These are phyloP conservation scores for Cadophora luteo-olivacea DNA, from an alignment of 2,329 filamentous ascomycete genomes.

Conservation along the genomic window DNA sequence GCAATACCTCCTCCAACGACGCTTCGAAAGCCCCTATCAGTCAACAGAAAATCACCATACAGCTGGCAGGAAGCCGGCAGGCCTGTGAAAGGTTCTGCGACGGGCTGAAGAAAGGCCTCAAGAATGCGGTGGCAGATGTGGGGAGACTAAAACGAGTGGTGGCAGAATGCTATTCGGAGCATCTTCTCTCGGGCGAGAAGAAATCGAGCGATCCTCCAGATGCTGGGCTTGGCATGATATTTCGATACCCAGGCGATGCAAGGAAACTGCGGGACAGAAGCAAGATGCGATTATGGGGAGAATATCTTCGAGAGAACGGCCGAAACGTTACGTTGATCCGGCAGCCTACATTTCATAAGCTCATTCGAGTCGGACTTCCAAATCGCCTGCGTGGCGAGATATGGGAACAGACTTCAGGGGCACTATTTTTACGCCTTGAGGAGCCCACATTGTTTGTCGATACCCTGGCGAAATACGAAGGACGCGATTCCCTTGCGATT, in stretches of 20 bases:
- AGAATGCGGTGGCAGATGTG: conserved; percentile 87
- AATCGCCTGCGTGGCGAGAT: conserved; percentile 93
- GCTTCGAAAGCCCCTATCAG: conserved; percentile 46
- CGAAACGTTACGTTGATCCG: conserved; percentile 90
- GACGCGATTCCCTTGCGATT: conserved; percentile 90
- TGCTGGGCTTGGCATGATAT: conserved; percentile 89
- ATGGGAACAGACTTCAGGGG: conserved; percentile 94
- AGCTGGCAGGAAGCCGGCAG: conserved; percentile 86
- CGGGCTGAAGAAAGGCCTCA: conserved; percentile 86
- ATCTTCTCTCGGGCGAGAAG: conserved; percentile 69
- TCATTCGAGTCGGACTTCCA: conserved; percentile 92
- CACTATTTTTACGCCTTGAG: conserved; percentile 85
- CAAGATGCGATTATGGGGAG: conserved; percentile 97
- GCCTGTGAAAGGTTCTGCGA: conserved; percentile 97
- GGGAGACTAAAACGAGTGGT: conserved; percentile 83
- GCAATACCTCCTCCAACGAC: conserved; percentile 60
- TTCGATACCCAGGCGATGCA: conserved; percentile 92
- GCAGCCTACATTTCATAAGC: conserved; percentile 96
- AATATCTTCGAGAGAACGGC: conserved; percentile 95
- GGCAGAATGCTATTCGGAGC: conserved; percentile 89
- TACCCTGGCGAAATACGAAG: conserved; percentile 82
- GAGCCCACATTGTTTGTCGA: conserved; percentile 84
- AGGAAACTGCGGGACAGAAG: conserved; percentile 93
- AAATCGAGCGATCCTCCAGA: conserved; percentile 78
- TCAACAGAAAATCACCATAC: conserved; percentile 89